Evolutionary conservation across 2,329 filamentous ascomycete species (phyloP).

Genomic region (Nothopassalora personata): DNA sequence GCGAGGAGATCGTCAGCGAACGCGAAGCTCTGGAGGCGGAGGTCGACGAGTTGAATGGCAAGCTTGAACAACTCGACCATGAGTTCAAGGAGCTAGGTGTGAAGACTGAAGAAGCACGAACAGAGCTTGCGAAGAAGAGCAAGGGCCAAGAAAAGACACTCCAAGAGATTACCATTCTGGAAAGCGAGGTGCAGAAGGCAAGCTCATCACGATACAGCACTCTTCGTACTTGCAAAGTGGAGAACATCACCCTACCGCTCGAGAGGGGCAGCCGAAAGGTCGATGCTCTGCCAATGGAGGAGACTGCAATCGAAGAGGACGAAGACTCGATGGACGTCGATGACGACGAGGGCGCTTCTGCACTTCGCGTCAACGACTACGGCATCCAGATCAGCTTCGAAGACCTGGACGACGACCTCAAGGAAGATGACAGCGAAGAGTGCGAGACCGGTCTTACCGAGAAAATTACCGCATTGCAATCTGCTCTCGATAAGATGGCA

Average conservation of each 20-base stretch:
- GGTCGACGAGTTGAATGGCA: constrained; percentile 68
- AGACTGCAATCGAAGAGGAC: constrained; percentile 62
- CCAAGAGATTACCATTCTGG: constrained; percentile 71
- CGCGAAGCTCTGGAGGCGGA: constrained; percentile 70
- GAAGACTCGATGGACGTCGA: constrained; percentile 92
- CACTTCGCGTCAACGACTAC: constrained; percentile 67
- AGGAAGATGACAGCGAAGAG: constrained; percentile 65
- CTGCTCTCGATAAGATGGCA: constrained; percentile 86
- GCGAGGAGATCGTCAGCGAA: constrained; percentile 66
- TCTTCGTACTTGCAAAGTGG: constrained; percentile 83
- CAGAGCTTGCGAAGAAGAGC: constrained; percentile 75
- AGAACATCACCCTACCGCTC: constrained; percentile 84
- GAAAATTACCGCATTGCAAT: constrained; percentile 66
- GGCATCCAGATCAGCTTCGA: constrained; percentile 88
- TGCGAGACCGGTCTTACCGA: constrained; percentile 73
- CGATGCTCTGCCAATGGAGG: constrained; percentile 81
- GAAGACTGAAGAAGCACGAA: constrained; percentile 70
- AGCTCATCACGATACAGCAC: constrained; percentile 77
- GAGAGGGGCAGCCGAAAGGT: constrained; percentile 63
- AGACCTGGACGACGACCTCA: constrained; percentile 73
- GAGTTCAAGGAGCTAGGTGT: constrained; percentile 65
- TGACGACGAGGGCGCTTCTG: constrained; percentile 53
- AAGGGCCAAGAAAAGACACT: constrained; percentile 73
- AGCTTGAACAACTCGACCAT: constrained; percentile 62
- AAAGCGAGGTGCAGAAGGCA: constrained; percentile 80